These are phyloP conservation scores for Tylopilus subfusipes DNA, from an alignment of 768 basidiomycete genomes.

Conservation along the genomic window DNA sequence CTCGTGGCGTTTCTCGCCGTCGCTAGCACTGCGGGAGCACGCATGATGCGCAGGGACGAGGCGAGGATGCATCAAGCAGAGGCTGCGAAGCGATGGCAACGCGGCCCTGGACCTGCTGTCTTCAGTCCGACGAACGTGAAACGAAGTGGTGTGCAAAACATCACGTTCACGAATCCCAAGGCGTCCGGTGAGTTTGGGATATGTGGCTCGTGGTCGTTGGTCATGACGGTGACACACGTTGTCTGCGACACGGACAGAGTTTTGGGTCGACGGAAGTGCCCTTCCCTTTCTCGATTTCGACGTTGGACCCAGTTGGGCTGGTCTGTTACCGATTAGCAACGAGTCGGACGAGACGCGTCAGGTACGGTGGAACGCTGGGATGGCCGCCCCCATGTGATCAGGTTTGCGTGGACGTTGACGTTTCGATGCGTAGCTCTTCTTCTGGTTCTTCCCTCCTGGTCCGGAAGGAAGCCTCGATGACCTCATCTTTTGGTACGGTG, in stretches of 20 bases:
- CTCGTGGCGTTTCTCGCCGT: slow-evolving; percentile 11
- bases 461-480: slow-evolving; percentile 69
- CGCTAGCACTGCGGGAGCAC: slow-evolving; percentile 7
- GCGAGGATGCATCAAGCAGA: slow-evolving; percentile 43
- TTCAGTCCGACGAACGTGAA: slow-evolving; percentile 1
- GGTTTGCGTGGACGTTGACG: background rate
- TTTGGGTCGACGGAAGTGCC: slow-evolving; percentile 61
- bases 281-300: slow-evolving; percentile 73
- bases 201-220: background rate
- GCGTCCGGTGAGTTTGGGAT: slow-evolving; percentile 47
- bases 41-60: slow-evolving; percentile 37
- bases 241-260: slow-evolving; percentile 40
- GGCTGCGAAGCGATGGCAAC: slow-evolving; percentile 43
- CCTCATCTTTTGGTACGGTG: slow-evolving; percentile 63
- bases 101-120: background rate
- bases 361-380: slow-evolving; percentile 31
- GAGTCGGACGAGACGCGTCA: slow-evolving; percentile 61
- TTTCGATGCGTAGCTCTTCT: slow-evolving; percentile 54
- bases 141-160: slow-evolving; percentile 46
- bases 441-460: slow-evolving; percentile 83
- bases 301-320: slow-evolving; percentile 73
- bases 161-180: slow-evolving; percentile 66
- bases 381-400: no score
- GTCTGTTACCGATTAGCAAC: slow-evolving; percentile 66
- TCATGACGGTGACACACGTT: background rate